phyloP scores from a whole-genome alignment of 352 stramenopile genomes.

The Pythium sukuiense region DNA sequence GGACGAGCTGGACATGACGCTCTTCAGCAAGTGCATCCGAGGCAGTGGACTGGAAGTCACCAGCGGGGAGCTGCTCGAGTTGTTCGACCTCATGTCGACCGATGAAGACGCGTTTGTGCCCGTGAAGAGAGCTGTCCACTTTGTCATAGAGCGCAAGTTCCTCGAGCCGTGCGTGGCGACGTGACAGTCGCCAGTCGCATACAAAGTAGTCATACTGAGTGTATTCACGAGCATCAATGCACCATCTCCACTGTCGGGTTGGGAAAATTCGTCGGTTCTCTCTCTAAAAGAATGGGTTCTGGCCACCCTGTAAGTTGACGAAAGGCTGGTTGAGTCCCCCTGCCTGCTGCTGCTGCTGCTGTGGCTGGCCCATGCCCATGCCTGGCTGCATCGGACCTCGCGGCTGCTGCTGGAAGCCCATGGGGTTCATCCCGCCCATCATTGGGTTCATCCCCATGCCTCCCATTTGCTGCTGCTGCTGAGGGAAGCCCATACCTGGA shows the following conservation, averaged over 20 bases:
- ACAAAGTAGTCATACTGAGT: constrained; percentile 5
- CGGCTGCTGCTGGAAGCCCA: constrained; percentile 49
- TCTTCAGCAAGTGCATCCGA: constrained; percentile 36
- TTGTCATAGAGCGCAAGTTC: constrained; percentile 34
- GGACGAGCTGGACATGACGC: constrained; percentile 38
- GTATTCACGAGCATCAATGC: constrained; percentile 3
- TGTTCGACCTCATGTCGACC: constrained; percentile 50
- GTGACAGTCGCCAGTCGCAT: neutral
- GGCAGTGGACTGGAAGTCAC: constrained; percentile 50
- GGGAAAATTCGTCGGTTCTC: neutral
- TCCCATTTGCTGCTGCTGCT: constrained; percentile 27
- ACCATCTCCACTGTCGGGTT: constrained; percentile 10
- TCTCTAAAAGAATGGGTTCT: constrained; percentile 52
- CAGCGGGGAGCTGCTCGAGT: constrained; percentile 50
- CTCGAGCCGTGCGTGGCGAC: constrained; percentile 3
- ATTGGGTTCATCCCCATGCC: constrained; percentile 66
- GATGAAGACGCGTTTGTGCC: constrained; percentile 37
- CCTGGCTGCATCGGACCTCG: constrained; percentile 48
- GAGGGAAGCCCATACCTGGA: constrained; percentile 50
- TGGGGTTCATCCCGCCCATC: constrained; percentile 51
- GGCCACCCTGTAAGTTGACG: constrained; percentile 55
- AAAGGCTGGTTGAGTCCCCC: constrained; percentile 75
- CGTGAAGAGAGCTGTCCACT: constrained; percentile 30
- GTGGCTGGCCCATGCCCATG: constrained; percentile 41
- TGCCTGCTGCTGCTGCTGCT: constrained; percentile 40